These are phyloP conservation scores for Phytopythium aichiense DNA, from an alignment of 352 stramenopile species.

Conservation along the genomic window DNA sequence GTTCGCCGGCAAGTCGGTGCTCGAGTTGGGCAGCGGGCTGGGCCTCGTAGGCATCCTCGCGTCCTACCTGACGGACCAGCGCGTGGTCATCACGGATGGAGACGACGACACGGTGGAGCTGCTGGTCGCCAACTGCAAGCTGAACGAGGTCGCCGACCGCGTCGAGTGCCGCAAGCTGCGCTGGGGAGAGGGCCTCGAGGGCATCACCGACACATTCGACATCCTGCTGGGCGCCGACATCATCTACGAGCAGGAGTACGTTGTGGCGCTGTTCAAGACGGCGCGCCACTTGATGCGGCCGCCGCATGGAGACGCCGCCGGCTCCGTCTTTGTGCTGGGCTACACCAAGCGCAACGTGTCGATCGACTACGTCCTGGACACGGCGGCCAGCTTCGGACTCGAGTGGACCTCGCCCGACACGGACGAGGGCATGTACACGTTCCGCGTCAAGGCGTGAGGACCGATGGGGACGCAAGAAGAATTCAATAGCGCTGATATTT, in stretches of 20 bases:
- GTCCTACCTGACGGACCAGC: slow-evolving; percentile 44
- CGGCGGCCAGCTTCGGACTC: slow-evolving; percentile 51
- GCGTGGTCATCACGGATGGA: slow-evolving; percentile 55
- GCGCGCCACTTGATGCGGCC: slow-evolving; percentile 38
- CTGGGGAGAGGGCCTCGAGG: slow-evolving; percentile 40
- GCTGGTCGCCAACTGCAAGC: slow-evolving; percentile 45
- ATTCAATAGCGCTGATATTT: slow-evolving; percentile 2
- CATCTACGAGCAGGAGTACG: slow-evolving; percentile 60
- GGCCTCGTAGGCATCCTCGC: slow-evolving; percentile 56
- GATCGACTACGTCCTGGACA: slow-evolving; percentile 59
- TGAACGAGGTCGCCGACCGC: slow-evolving; percentile 37
- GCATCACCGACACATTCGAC: slow-evolving; percentile 45
- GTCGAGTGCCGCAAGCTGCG: slow-evolving; percentile 43
- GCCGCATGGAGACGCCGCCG: slow-evolving; percentile 9
- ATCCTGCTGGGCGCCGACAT: slow-evolving; percentile 54
- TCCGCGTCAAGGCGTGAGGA: slow-evolving; percentile 25
- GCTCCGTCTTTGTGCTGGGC: slow-evolving; percentile 46
- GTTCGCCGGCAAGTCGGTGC: slow-evolving; percentile 31
- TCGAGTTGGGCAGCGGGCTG: slow-evolving; percentile 55
- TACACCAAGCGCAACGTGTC: slow-evolving; percentile 69
- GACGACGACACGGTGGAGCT: slow-evolving; percentile 49
- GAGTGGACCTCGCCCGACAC: slow-evolving; percentile 43
- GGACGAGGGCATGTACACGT: slow-evolving; percentile 60
- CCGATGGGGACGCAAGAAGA: background rate
- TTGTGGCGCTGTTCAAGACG: slow-evolving; percentile 49